Base-by-base conservation (phyloP, 306 rosid genomes). In the Begonia masoniana region DNA sequence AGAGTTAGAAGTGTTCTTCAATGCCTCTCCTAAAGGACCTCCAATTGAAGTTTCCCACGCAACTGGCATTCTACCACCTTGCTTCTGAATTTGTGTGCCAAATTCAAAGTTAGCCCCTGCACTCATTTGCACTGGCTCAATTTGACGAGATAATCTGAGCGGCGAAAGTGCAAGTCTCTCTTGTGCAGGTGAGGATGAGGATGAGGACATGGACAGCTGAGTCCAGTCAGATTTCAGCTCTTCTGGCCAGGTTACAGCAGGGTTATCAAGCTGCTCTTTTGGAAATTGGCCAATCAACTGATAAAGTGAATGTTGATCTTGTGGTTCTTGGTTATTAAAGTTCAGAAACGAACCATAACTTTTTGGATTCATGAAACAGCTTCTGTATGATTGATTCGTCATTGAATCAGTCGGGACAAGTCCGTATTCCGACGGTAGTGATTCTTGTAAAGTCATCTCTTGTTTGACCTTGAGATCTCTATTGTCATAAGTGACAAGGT, bases 21-120 rank as follows among this genome's bases (percentile, higher is more conserved):
- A 68, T 10, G 65, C 83, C 67, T 77, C 83, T 24, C 83, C 83
- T 15, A 77, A 54, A 49, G 83, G 83, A 53, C 83, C 83, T 10
- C 79, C 83, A 62, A 76, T 51, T 31, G 82, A 71, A 64, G 62
- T 61, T 41, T 57, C 73, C 77, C 77, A 76, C 8, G 63, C 26
- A 56, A 54, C 41, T 10, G 80, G 63, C 19, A 59, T 62, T 70
- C 65, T 53, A 13, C 59, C 58, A 13, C 61, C 46, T 59, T 58
- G 65, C 65, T 63, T 50, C 36, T 55, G 55, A 31, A 0, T 7
- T 31, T 31, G 39, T 7, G 39, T 5, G 39, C 39, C 39, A 31
- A 31, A 31, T 31, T 31, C 39, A 31, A 31, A 31, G 39, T 9
- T 31, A 7, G 4, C 24, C 24, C 24, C 24, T 1, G 39, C 7